Percentiles rank a stretch among this genome's conserved stretches.
Evolutionary conservation across 2,329 filamentous ascomycete species (phyloP).

Genomic region (Ilyonectria sp.): DNA sequence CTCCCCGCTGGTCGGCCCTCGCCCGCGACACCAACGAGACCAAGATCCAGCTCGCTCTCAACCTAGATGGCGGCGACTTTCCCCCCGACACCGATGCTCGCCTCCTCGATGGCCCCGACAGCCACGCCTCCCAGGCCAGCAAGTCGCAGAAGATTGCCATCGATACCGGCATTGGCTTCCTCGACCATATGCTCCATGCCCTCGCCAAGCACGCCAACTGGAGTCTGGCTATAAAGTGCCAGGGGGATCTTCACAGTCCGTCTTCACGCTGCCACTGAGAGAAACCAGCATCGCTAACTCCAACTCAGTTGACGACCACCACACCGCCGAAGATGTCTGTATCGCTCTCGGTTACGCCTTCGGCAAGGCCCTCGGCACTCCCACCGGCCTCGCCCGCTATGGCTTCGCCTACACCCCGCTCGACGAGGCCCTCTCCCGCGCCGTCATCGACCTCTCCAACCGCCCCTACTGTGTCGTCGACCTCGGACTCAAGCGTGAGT

Average conservation of each 20-base stretch:
- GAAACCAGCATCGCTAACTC: constrained; percentile 14
- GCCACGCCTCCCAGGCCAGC: constrained; percentile 88
- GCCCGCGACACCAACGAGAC: constrained; percentile 98
- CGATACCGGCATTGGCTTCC: constrained; percentile 95
- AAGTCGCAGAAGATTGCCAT: constrained; percentile 89
- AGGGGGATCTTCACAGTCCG: constrained; percentile 92
- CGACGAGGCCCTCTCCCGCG: constrained; percentile 93
- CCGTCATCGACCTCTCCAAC: constrained; percentile 95
- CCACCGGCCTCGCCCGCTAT: constrained; percentile 88
- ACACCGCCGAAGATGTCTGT: constrained; percentile 96
- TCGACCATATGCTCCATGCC: constrained; percentile 99
- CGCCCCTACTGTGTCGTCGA: constrained; percentile 89
- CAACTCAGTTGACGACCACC: constrained; percentile 91
- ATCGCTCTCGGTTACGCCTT: constrained; percentile 92
- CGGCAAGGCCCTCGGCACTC: constrained; percentile 82
- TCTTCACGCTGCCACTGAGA: constrained; percentile 41
- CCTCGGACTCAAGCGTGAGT: constrained; percentile 89
- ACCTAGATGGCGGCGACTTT: constrained; percentile 90
- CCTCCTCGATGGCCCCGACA: constrained; percentile 66
- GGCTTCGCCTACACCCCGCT: constrained; percentile 93
- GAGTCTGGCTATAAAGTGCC: constrained; percentile 86
- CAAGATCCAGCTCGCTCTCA: constrained; percentile 93
- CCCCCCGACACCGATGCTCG: constrained; percentile 74
- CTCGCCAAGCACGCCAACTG: constrained; percentile 96
- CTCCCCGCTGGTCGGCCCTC: constrained; percentile 79